These are phyloP conservation scores for Hyphochytrium catenoides DNA, from an alignment of 352 stramenopile species.

Conservation along the genomic window DNA sequence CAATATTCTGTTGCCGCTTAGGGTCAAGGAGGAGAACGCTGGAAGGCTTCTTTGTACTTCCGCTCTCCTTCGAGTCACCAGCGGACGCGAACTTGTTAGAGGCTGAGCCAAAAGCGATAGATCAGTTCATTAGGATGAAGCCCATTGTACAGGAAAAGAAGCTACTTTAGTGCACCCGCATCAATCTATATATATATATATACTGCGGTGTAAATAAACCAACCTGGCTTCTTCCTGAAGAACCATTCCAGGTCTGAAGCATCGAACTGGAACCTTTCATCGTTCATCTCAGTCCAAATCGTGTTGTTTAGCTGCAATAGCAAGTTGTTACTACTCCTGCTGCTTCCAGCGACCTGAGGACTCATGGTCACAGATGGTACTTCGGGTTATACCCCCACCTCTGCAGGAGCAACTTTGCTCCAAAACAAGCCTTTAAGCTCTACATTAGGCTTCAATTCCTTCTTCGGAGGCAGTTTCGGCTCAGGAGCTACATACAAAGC, in stretches of 20 bases:
- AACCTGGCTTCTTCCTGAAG: slow-evolving; percentile 47
- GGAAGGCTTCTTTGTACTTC: slow-evolving; percentile 19
- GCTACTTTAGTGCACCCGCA: too few relatives aligned
- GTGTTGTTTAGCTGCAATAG: slow-evolving; percentile 61
- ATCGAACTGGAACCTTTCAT: slow-evolving; percentile 32
- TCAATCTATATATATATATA: too few relatives aligned
- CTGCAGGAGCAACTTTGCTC: slow-evolving; percentile 54
- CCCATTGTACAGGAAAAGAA: too few relatives aligned
- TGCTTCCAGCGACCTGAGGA: too few relatives aligned
- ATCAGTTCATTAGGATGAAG: too few relatives aligned
- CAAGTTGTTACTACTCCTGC: too few relatives aligned
- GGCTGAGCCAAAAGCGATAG: too few relatives aligned
- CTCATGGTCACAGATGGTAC: too few relatives aligned
- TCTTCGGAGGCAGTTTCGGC: slow-evolving; percentile 50
- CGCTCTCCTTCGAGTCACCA: slow-evolving; percentile 39
- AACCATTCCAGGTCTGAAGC: slow-evolving; percentile 63
- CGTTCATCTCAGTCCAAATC: slow-evolving; percentile 54
- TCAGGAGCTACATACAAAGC: too few relatives aligned
- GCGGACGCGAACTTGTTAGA: too few relatives aligned
- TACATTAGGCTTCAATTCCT: slow-evolving; percentile 53
- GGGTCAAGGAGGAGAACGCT: slow-evolving; percentile 69
- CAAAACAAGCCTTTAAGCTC: slow-evolving; percentile 64
- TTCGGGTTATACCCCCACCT: too few relatives aligned
- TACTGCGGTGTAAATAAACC: slow-evolving; percentile 24
- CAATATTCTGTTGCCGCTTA: slow-evolving; percentile 90